Base-by-base conservation (phyloP, 345 rosid species). In the Angophora floribunda region DNA sequence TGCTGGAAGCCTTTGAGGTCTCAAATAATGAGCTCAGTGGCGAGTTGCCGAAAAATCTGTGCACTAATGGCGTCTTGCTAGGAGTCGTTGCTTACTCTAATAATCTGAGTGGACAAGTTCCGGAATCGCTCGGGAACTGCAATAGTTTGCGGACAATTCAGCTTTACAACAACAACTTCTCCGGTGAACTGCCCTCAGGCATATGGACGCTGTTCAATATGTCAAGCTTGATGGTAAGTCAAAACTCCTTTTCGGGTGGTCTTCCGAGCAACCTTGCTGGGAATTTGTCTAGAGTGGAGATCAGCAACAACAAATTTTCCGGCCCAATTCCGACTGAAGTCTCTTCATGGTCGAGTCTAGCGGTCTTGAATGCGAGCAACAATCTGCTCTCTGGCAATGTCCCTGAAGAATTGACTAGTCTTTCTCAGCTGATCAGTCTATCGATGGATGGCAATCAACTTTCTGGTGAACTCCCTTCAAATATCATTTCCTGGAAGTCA, bases 211-310 rank as follows among this genome's bases (percentile, higher is more conserved):
- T 91, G 75, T 45, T 36, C 91, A 90, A 91, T 51, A 63, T 98
- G 91, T 93, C 91, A 28, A 91, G 91, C 89, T 61, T 98, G 88
- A 89, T 86, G 93, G 85, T 98, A 55, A 94, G 97, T 86, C 86
- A 93, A 88, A 98, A 98, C 87, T 92, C 91, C 4, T 92, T 97
- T 89, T 95, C 96, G 22, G 99, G 99, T 13, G 30, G 86, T 36
- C 93, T 98, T 87, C 98, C 99, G 6, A 91, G 90, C 88, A 86
- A 75, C 7, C 44, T 93, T 51, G 96, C 97, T 19, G 87, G 93
- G 98, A 96, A 97, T 91, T 53, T 98, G 86, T 86, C 97, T 4
- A 93, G 97, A 61, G 87, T 97, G 78, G 98, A 98, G 87, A 92
- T 97, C 22, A 93, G 92, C 85, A 90, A 95, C 94, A 98, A 98